Evolutionary conservation across 805 yeast species (phyloP).

Genomic region (Teunomyces atbi): DNA sequence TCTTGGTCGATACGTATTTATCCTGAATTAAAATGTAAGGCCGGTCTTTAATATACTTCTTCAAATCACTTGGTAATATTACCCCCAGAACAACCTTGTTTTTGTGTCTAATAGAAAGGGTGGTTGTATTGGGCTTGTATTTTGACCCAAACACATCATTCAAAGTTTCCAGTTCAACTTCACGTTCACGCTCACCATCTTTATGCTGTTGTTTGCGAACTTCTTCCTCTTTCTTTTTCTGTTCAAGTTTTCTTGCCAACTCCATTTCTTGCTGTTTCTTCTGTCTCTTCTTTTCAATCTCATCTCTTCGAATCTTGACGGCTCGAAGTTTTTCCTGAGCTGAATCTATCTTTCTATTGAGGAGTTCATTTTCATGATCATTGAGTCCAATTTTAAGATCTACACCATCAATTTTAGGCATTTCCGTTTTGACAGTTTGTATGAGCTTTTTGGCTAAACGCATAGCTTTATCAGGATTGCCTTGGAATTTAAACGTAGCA

Average conservation of each 20-base stretch:
- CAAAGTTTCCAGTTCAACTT: slow-evolving; percentile 6
- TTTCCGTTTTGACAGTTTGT: slow-evolving; percentile 22
- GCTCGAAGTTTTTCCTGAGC: slow-evolving; percentile 30
- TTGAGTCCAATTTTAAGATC: slow-evolving; percentile 54
- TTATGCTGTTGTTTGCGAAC: slow-evolving; percentile 3
- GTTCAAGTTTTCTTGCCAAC: slow-evolving; percentile 17
- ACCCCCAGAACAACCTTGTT: slow-evolving; percentile 32
- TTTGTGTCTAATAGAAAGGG: slow-evolving; percentile 29
- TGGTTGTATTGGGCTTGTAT: slow-evolving; percentile 34
- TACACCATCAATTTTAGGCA: slow-evolving; percentile 51
- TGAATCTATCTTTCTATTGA: slow-evolving; percentile 33
- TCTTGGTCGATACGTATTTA: slow-evolving; percentile 46
- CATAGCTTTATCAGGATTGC: slow-evolving; percentile 47
- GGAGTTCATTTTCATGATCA: slow-evolving; percentile 39
- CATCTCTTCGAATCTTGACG: slow-evolving; percentile 26
- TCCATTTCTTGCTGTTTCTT: slow-evolving; percentile 10
- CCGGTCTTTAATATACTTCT: slow-evolving; percentile 49
- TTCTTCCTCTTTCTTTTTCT: slow-evolving; percentile 12
- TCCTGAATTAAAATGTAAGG: slow-evolving; percentile 58
- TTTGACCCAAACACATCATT: slow-evolving; percentile 8
- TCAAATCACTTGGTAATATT: slow-evolving; percentile 49
- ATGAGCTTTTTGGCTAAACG: slow-evolving; percentile 33
- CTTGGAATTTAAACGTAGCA: slow-evolving; percentile 61
- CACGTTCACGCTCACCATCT: neutral
- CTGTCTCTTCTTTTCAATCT: slow-evolving; percentile 27